Evolutionary conservation across 1,284 basidiomycete genomes (phyloP).

Genomic region (Cryptococcus wingfieldii): DNA sequence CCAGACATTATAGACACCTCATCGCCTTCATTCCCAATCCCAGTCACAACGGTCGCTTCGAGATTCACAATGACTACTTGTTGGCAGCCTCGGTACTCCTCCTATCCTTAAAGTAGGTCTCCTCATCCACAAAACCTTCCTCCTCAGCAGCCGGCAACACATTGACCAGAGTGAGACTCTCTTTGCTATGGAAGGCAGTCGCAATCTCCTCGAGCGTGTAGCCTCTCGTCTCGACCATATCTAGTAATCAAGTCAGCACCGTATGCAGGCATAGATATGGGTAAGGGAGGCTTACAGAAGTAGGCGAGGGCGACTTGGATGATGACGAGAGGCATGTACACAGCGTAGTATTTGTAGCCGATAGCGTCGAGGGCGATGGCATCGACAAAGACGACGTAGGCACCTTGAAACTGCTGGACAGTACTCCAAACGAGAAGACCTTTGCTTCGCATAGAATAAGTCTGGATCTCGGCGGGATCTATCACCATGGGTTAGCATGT

Average conservation of each 20-base stretch:
- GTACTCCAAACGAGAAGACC: constrained; percentile 50
- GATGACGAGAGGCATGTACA: constrained; percentile 44
- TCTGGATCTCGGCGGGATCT: constrained; percentile 48
- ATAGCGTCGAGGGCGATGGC: constrained; percentile 46
- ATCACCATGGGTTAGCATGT: not conserved
- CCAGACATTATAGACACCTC: too few relatives aligned
- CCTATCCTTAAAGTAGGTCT: not conserved
- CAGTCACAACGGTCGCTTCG: too few relatives aligned
- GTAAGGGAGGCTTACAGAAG: constrained; percentile 19
- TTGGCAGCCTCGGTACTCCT: not conserved
- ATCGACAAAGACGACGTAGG: constrained; percentile 44
- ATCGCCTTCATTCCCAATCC: too few relatives aligned
- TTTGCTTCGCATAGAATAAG: constrained; percentile 47
- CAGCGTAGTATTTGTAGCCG: constrained; percentile 46
- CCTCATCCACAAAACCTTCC: not conserved
- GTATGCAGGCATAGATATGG: constrained; percentile 2
- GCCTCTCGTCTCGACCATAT: constrained; percentile 46
- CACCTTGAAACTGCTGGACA: constrained; percentile 31
- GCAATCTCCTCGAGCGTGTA: constrained; percentile 47
- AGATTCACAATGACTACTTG: too few relatives aligned
- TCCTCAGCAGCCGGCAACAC: constrained; percentile 12
- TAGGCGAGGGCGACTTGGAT: constrained; percentile 39
- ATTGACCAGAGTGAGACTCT: not conserved
- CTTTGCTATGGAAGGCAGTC: constrained; percentile 30
- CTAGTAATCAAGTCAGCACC: constrained; percentile 31